Percentiles rank a stretch among this genome's conserved stretches.
These are phyloP conservation scores for Protoeuglena noctilucae DNA, from an alignment of 139 green algal genomes.

Conservation along the genomic window DNA sequence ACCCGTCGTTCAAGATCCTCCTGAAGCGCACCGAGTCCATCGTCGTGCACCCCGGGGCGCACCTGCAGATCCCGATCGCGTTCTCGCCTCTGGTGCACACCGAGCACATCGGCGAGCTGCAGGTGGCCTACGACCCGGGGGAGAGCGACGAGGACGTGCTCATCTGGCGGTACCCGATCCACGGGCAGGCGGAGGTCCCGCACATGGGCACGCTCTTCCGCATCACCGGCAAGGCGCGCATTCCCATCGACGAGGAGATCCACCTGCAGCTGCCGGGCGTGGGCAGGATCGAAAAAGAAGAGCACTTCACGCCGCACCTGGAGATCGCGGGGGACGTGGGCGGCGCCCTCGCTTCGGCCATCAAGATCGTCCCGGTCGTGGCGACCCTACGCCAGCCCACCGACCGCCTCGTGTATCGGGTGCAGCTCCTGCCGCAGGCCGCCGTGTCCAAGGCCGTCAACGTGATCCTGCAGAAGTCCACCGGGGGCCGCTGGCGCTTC, in stretches of 20 bases:
- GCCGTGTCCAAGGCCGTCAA: constrained; percentile 6
- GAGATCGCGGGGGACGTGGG: background rate
- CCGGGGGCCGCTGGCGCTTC: constrained; percentile 23
- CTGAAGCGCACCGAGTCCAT: constrained; percentile 9
- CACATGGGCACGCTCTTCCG: background rate
- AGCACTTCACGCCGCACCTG: no score
- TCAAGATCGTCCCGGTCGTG: background rate
- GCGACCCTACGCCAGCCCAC: background rate
- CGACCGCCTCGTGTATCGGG: background rate
- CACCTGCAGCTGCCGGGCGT: background rate
- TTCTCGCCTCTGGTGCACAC: constrained; percentile 7
- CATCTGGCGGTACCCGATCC: background rate
- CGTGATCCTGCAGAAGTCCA: constrained; percentile 14
- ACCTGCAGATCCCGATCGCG: constrained; percentile 11
- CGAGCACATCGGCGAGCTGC: background rate
- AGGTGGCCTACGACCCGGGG: background rate
- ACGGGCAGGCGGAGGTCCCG: background rate
- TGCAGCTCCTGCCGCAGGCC: constrained; percentile 9
- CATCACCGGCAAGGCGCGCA: background rate
- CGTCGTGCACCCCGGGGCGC: constrained; percentile 1
- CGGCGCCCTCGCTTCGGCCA: background rate
- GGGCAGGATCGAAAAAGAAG: background rate
- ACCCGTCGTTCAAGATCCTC: background rate
- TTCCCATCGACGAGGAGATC: background rate
- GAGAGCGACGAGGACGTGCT: background rate